These are phyloP conservation scores for Pouteria glomerata DNA, from an alignment of 148 eudicot species.

Conservation along the genomic window DNA sequence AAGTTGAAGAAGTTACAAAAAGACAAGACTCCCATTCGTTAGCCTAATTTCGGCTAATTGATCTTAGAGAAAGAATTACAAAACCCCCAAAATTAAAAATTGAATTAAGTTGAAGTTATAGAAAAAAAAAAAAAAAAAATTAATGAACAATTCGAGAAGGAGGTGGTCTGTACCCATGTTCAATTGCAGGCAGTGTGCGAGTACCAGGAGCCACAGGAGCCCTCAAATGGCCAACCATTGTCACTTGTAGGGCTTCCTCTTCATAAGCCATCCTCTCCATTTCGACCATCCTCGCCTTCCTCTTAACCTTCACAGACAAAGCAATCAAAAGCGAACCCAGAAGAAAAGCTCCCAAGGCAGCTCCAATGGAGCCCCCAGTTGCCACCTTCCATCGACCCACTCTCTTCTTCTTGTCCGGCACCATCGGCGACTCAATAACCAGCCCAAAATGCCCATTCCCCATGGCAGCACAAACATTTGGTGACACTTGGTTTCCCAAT, in stretches of 20 bases:
- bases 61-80: conserved; percentile 1
- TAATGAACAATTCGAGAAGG: conserved; percentile 16
- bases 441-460: conserved; percentile 66
- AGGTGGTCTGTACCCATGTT: conserved; percentile 50
- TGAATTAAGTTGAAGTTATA: too few species aligned
- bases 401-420: conserved; percentile 31
- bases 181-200: conserved; percentile 58
- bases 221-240: conserved; percentile 91
- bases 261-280: conserved; percentile 84
- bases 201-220: conserved; percentile 54
- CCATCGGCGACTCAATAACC: conserved; percentile 42
- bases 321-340: conserved; percentile 68
- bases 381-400: conserved; percentile 61
- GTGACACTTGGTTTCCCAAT: conserved; percentile 43
- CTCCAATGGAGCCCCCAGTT: conserved; percentile 71
- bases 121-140: background rate
- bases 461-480: conserved; percentile 49
- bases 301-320: conserved; percentile 79
- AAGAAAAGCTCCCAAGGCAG: conserved; percentile 67
- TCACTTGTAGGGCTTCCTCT: conserved; percentile 86
- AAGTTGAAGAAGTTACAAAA: too few species aligned
- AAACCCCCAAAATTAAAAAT: too few species aligned
- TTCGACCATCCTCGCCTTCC: conserved; percentile 71
- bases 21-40: too few species aligned
- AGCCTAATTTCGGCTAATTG: conserved; percentile 17